Evolutionary conservation across 2,329 filamentous ascomycete genomes (phyloP), one percentile per base, ranked within the genome.

Genomic region (Zelopaecilomyces penicillatus): DNA sequence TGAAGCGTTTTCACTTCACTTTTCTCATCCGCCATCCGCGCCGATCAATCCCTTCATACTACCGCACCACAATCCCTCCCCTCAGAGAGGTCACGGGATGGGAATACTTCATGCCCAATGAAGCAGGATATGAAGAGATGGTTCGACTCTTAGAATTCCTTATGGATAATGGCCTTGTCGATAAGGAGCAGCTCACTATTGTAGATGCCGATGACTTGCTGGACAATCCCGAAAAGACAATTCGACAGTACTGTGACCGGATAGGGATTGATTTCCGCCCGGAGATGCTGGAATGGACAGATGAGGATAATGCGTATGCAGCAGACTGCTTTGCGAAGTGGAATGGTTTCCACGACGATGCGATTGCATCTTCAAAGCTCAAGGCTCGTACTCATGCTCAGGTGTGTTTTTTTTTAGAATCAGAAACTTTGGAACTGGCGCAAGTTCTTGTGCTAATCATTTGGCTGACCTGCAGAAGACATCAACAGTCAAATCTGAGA

Each of bases 21-120:
- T 97, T 98, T 68, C 76, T 97, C 51, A 97, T 98, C 71, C 90
- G 93, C 46, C 89, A 97, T 64, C 93, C 93, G n/a, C 82, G 87
- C 57, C 82, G 81, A 61, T 85, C 87, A 57, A 90, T 97, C 52
- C 93, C 93, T 6, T 95, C 87, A 39, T 97, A 91, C 72, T 95
- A 85, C 74, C 85, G 91, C 55, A 97, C 91, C 76, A 95, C 87
- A 41, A 78, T 95, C 43, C 90, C 93, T 10, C 93, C 93, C 0
- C 75, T 96, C 45, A 81, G 85, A 59, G 71, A 83, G 39, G 68
- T 87, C 50, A 97, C 91, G 0, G 87, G 88, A 6, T 97, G 94
- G 70, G 74, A 84, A 64, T 71, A 88, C 59, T 96, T 95, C 72
- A 82, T 90, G 70, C 85, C 88, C 34, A 80, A 75, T 44, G 93